Conservation (phyloP, 768 basidiomycete species). For the Sistotremastrum niveocremeum region DNA sequence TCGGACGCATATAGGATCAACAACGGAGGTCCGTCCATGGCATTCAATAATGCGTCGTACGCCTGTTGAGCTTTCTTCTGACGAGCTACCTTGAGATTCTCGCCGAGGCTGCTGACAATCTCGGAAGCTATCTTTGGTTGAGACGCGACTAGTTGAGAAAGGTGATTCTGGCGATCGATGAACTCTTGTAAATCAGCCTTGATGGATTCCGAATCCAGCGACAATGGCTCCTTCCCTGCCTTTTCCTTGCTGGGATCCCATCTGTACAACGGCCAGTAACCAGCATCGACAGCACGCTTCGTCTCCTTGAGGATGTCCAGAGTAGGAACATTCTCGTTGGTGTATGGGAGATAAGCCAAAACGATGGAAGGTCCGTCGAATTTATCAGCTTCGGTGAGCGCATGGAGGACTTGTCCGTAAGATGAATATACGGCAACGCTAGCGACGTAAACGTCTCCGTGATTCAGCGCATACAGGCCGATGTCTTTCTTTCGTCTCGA, state of each 20-base stretch:
- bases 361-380: slow-evolving; percentile 86
- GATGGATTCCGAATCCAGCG: slow-evolving; percentile 83
- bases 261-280: slow-evolving; percentile 96
- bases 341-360: slow-evolving; percentile 88
- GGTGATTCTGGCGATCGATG: slow-evolving; percentile 92
- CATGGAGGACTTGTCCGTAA: slow-evolving; percentile 86
- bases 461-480: slow-evolving; percentile 96
- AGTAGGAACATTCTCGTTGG: slow-evolving; percentile 58
- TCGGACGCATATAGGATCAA: slow-evolving; percentile 91
- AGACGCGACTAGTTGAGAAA: slow-evolving; percentile 80
- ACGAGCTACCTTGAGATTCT: slow-evolving; percentile 72
- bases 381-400: slow-evolving; percentile 79
- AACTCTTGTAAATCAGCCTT: slow-evolving; percentile 90
- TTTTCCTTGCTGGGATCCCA: slow-evolving; percentile 87
- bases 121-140: slow-evolving; percentile 71
- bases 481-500: slow-evolving; percentile 88
- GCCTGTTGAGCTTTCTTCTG: slow-evolving; percentile 69
- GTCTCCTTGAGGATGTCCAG: slow-evolving; percentile 94
- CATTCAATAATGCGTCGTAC: slow-evolving; percentile 69
- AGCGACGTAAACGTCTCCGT: slow-evolving; percentile 92
- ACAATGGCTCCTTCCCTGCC: slow-evolving; percentile 70
- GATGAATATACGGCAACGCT: slow-evolving; percentile 93
- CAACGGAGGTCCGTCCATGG: slow-evolving; percentile 81
- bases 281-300: slow-evolving; percentile 88
- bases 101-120: slow-evolving; percentile 73